Base-by-base conservation (phyloP, 2,329 filamentous ascomycete species). In the Paecilomyces sp. region DNA sequence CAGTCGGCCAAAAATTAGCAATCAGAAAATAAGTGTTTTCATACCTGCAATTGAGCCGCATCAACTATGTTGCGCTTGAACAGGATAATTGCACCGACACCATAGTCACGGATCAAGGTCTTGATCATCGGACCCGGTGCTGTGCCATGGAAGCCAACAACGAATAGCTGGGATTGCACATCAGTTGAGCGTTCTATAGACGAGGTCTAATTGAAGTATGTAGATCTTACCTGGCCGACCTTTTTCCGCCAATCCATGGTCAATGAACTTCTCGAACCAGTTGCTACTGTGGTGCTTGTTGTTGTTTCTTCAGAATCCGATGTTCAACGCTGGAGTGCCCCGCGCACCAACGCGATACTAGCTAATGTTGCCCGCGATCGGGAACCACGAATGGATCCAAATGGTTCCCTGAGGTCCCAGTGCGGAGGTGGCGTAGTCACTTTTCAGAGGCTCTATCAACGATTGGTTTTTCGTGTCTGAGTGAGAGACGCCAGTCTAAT, bases 101-200 rank as follows among this genome's bases (percentile, higher is more conserved):
- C 74, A 61, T 77, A 73, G 3, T 72, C 73, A 18, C 67, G 71
- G 55, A 79, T 79, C 55, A 79, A 63, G 7, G 69, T 74, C 61
- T 76, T 77, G 63, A 80, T 76, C 58, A 78, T 72, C 12, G 72
- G 65, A 58, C 70, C 77, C 5, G 72, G 70, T 6, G 68, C 68
- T 51, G 72, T 66, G 51, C 74, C 75, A 60, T 78, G 66, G 50
- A 79, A 79, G 24, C 77, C 77, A 61, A 79, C 74, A 47, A 76
- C 74, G 59, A 80, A 79, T 53, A 79, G 72, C 77, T 80, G 58
- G 18, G 54, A 18, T 54, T 11, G 55, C 54, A 12, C 18, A 50
- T 64, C 33, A 61, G 55, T 33, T 24, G 41, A 13, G 12, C 13
- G 9, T 8, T 51, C 33, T 47, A 47, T 56, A 30, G 6, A 24